Base-by-base conservation (phyloP, 176 grass and related monocot genomes). In the Zoysia pacifica region DNA sequence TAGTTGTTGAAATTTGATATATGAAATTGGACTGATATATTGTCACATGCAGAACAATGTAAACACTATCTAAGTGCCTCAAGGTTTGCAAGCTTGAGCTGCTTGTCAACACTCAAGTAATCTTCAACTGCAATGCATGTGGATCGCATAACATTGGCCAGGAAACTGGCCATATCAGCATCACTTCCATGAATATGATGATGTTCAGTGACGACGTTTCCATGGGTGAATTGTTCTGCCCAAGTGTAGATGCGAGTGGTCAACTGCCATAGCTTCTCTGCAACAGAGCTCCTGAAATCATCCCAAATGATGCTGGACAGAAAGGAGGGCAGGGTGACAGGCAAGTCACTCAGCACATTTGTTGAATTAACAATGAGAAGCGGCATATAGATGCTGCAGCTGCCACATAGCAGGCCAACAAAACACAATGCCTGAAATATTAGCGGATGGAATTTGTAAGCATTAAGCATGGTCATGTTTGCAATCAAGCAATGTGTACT, bases 301-400 rank as follows among this genome's bases (percentile, higher is more conserved):
- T 83, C 74, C 86, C 90, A 94, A 82, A 70, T 81, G 18, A 58
- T 77, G 77, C 89, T 84, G 14, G 88, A 94, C 54, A 94, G 79
- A 75, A 93, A 89, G 15, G 92, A 83, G 55, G 28, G 28, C 28
- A 28, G 84, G 20, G 96, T 94, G 69, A 98, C 82, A 4, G 96
- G 92, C 53, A 98, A 80, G 73, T 98, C 92, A 60, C 72, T 87
- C 70, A 94, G 70, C 66, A 98, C 84, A 75, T 72, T 91, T 65
- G 51, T 89, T 43, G 83, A 86, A 86, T 93, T 86, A 62, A 93
- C 75, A 56, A 87, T 65, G 44, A 98, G 92, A 89, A 98, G 88
- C 6, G 92, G 96, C 92, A 94, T 94, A 77, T 94, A 98, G 41
- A 82, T 72, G 74, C 90, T 94, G 68, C 90, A 94, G 75, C 86